Evolutionary conservation across 345 rosid species (phyloP).

Genomic region (Populus deltoides): DNA sequence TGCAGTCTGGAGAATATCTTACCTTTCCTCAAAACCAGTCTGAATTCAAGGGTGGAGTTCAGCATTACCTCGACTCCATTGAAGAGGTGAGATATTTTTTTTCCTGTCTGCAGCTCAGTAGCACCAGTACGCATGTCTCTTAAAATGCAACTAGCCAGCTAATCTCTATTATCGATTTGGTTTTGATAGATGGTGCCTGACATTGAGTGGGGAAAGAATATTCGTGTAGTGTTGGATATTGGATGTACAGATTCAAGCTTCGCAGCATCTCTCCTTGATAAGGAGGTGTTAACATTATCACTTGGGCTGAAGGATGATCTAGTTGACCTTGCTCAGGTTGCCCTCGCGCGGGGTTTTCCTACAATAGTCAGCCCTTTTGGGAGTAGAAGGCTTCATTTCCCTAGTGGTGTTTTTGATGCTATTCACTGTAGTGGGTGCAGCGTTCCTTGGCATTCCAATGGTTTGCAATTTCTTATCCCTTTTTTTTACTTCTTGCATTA

Average conservation of each 20-base stretch:
- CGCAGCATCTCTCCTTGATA: constrained; percentile 72
- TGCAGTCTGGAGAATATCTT: constrained; percentile 62
- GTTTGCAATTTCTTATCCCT: constrained; percentile 32
- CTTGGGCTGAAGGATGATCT: constrained; percentile 89
- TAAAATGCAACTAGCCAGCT: not conserved
- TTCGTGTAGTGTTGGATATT: constrained; percentile 77
- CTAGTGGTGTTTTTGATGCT: constrained; percentile 84
- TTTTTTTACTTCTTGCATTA: constrained; percentile 5
- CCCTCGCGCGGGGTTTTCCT: constrained; percentile 92
- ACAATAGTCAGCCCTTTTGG: constrained; percentile 65
- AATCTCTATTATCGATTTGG: constrained; percentile 24
- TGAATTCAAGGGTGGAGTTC: constrained; percentile 66
- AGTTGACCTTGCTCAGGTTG: constrained; percentile 84
- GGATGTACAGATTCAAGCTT: constrained; percentile 77
- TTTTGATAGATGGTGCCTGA: constrained; percentile 92
- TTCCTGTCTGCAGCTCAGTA: not conserved
- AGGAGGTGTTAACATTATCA: constrained; percentile 65
- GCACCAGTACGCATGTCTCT: not conserved
- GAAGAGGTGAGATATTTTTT: constrained; percentile 62
- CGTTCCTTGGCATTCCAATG: constrained; percentile 79
- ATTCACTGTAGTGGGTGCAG: constrained; percentile 83
- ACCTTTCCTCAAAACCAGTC: constrained; percentile 74
- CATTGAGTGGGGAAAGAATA: constrained; percentile 98
- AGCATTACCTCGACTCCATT: constrained; percentile 85
- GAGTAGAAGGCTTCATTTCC: constrained; percentile 80